These are phyloP conservation scores for Poronia punctata DNA, from an alignment of 495 filamentous ascomycete species.

Conservation along the genomic window DNA sequence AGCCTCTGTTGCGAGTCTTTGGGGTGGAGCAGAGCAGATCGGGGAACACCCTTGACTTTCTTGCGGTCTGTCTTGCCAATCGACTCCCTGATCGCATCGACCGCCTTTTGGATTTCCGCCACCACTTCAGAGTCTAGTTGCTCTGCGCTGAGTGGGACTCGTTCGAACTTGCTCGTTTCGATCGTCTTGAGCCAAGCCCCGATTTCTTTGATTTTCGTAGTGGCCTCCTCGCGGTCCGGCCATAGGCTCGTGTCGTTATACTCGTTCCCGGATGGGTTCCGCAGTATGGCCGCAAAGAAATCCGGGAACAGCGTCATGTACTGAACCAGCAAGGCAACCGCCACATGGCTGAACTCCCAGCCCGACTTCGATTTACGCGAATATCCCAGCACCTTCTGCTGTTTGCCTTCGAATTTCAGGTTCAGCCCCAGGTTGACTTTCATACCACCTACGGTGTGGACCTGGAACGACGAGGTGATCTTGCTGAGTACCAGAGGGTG, in stretches of 20 bases:
- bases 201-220: constrained; percentile 75
- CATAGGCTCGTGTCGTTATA: constrained; percentile 76
- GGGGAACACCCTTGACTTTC: constrained; percentile 70
- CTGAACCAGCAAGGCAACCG: constrained; percentile 67
- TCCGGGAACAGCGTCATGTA: constrained; percentile 95
- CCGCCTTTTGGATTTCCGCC: constrained; percentile 68
- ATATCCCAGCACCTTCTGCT: constrained; percentile 94
- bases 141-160: constrained; percentile 88
- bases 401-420: constrained; percentile 91
- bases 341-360: constrained; percentile 92
- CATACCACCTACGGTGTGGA: constrained; percentile 66
- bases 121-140: constrained; percentile 91
- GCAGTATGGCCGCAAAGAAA: constrained; percentile 81
- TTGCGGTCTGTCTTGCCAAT: constrained; percentile 43
- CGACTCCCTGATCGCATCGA: constrained; percentile 51
- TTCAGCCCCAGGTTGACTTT: constrained; percentile 88
- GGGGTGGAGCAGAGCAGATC: constrained; percentile 81
- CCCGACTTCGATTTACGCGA: constrained; percentile 75
- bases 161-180: constrained; percentile 84
- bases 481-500: constrained; percentile 88
- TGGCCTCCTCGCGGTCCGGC: constrained; percentile 55
- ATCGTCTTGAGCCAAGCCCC: constrained; percentile 83
- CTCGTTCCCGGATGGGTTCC: constrained; percentile 46
- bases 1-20: constrained; percentile 87
- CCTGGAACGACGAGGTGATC: constrained; percentile 87